A percentile compares a stretch with the other conserved stretches of the same genome.
phyloP scores from a whole-genome alignment of 2,329 filamentous ascomycete species.

The Cercospora nicotianae region DNA sequence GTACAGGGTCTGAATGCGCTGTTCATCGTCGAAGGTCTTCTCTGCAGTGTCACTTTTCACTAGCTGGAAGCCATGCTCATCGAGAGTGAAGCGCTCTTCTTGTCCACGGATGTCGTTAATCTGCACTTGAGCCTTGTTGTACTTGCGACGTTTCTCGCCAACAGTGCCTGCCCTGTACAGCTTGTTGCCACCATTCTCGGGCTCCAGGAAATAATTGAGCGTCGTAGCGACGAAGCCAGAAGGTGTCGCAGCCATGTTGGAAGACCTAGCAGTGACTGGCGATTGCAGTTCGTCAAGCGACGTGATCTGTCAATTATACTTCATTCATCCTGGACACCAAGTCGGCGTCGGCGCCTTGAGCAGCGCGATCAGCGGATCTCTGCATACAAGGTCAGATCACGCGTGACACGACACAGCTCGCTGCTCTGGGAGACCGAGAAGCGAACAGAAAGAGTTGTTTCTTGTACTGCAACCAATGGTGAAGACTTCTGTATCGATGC shows the following conservation, averaged over 20 bases:
- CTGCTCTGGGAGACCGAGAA: neutral
- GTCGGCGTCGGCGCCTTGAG: neutral
- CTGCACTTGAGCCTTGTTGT: neutral
- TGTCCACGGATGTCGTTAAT: neutral
- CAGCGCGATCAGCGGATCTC: neutral
- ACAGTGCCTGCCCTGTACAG: neutral
- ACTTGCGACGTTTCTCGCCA: neutral
- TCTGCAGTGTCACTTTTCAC: neutral
- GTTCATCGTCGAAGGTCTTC: neutral
- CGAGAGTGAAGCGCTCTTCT: neutral
- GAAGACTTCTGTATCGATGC: neutral
- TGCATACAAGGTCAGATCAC: neutral
- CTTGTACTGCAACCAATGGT: neutral
- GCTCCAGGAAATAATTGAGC: neutral
- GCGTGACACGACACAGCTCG: neutral
- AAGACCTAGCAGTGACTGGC: neutral
- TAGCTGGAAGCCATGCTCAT: neutral
- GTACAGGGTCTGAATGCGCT: neutral
- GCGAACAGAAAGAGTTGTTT: neutral
- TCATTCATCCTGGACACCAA: neutral
- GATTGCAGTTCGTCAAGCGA: neutral
- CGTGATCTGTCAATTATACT: neutral
- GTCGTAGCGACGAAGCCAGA: neutral
- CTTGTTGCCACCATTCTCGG: neutral
- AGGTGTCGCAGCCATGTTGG: neutral